Base-by-base conservation (phyloP, 495 filamentous ascomycete genomes). In the Penicillium lividum region DNA sequence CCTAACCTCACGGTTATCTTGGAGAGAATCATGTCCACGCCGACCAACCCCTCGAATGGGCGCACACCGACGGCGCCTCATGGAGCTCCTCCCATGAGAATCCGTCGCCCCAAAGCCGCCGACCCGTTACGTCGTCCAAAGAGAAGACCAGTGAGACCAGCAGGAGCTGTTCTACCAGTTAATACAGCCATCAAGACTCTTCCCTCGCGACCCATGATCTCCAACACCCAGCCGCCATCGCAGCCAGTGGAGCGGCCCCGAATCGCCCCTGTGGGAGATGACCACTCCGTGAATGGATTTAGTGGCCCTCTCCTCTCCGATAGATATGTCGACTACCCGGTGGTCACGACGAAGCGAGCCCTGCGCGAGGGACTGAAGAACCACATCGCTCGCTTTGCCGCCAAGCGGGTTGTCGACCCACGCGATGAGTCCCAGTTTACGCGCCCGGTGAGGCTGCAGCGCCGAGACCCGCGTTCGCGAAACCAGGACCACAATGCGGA, bases 391-490 rank as follows among this genome's bases (percentile, higher is more conserved):
- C 82, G 87, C 58, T 85, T 98, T 46, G 73, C 83, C 7, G 78
- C 79, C 5, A 89, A 86, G 63, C 82, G 81, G 59, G 63, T 69
- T 16, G 76, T 95, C 30, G 89, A 96, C 68, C 87, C 89, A 42
- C 81, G 81, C 27, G 82, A 97, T 66, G 84, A 90, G 60, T 78
- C 86, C 3, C 84, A 96, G 53, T 98, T 98, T 64, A 88, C 89
- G 9, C 83, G 91, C 43, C 94, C 94, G 1, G 89, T 98, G 16
- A 82, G 90, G 16, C 74, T 98, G 45, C 92, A 97, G 70, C 88
- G 94, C 36, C 88, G 93, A 8, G 92, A 96, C 68, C 92, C 93
- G n/a, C 82, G 89, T 48, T 81, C 88, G 53, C 84, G 86, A 43
- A 80, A 85, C 6, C 68, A 74, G 11, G 74, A 73, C 8, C 56